Base-by-base conservation (phyloP, 306 rosid genomes). In the Casuarina cunninghamiana region DNA sequence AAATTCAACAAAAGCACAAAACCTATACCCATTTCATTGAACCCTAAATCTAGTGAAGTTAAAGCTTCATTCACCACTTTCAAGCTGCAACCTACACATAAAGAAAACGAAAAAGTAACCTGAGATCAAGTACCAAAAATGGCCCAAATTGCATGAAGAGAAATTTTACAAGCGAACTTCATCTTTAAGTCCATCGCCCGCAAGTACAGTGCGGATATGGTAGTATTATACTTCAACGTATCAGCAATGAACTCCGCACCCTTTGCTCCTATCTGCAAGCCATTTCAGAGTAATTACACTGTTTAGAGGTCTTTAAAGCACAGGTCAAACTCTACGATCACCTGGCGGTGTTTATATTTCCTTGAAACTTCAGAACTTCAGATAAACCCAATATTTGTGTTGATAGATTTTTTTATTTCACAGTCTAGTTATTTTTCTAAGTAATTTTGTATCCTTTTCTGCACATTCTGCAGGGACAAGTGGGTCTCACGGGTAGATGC, bases 51-150 rank as follows among this genome's bases (percentile, higher is more conserved):
- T 65, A 95, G 79, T 19, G 97, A 89, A 71, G 93, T 86, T 82
- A 92, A 86, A 81, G 97, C 97, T 91, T 95, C 98, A 74, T 95
- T 95, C 53, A 95, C 98, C 77, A 95, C 96, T 89, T 91, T 95
- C 86, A 95, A 92, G 91, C 98, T 95, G 72, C 98, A 82, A 97
- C 98, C 98, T 93, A 90, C 80, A 85, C 51, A 80, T 54, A 77
- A 68, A 74, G 76, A 57, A 78, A 66, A 39, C 3, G 19, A 68
- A 48, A 58, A 66, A 67, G 16, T 46, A 21, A 53, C 26, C 62
- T 67, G 9, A 81, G 74, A 79, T 82, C 70, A 46, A 63, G 21
- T 9, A 16, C 68, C 53, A 78, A 26, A 26, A 67, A 58, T 19
- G 35, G 16, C 15, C 41, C 42, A 67, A 75, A 51, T 41, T 72